Percentiles rank a stretch among this genome's conserved stretches.
phyloP scores from a whole-genome alignment of 768 basidiomycete species.

The Macrolepiota fuliginosa region DNA sequence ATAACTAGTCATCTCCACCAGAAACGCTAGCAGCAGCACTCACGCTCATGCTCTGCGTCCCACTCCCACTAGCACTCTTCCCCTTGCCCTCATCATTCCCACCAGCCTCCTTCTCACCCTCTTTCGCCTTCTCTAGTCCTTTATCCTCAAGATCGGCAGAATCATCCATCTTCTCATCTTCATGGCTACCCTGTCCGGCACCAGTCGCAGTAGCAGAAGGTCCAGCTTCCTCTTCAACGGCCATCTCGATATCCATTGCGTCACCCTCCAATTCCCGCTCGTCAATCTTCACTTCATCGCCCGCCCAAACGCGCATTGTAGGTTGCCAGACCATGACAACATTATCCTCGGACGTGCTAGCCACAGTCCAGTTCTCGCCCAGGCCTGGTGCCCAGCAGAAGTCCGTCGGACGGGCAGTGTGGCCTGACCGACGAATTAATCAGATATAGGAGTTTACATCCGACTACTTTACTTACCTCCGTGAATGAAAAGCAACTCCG shows the following conservation, averaged over 20 bases:
- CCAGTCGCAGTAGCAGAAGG: background rate
- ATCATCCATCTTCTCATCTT: slow-evolving; percentile 19
- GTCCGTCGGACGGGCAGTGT: slow-evolving; percentile 88
- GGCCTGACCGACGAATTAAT: slow-evolving; percentile 44
- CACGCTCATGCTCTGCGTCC: slow-evolving; percentile 62
- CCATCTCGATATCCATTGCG: slow-evolving; percentile 67
- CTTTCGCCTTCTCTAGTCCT: slow-evolving; percentile 6
- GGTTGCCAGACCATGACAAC: slow-evolving; percentile 98
- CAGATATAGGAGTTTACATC: too few species aligned
- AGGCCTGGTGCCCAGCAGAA: slow-evolving; percentile 92
- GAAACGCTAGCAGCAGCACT: slow-evolving; percentile 49
- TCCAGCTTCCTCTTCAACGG: slow-evolving; percentile 22
- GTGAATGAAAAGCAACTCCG: slow-evolving; percentile 93
- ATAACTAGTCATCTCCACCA: slow-evolving; percentile 41
- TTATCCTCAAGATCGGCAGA: background rate
- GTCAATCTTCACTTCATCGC: slow-evolving; percentile 81
- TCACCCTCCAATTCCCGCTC: slow-evolving; percentile 83
- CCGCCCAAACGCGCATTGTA: slow-evolving; percentile 90
- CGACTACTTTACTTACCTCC: slow-evolving; percentile 55
- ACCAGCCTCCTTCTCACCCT: slow-evolving; percentile 12
- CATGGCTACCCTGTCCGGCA: slow-evolving; percentile 6
- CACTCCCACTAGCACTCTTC: slow-evolving; percentile 31
- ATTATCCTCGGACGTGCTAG: slow-evolving; percentile 94
- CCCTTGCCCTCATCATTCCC: slow-evolving; percentile 36
- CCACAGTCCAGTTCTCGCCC: slow-evolving; percentile 80